Conservation (phyloP, 2,329 filamentous ascomycete genomes). For the Neocatenulostroma microsporum region DNA sequence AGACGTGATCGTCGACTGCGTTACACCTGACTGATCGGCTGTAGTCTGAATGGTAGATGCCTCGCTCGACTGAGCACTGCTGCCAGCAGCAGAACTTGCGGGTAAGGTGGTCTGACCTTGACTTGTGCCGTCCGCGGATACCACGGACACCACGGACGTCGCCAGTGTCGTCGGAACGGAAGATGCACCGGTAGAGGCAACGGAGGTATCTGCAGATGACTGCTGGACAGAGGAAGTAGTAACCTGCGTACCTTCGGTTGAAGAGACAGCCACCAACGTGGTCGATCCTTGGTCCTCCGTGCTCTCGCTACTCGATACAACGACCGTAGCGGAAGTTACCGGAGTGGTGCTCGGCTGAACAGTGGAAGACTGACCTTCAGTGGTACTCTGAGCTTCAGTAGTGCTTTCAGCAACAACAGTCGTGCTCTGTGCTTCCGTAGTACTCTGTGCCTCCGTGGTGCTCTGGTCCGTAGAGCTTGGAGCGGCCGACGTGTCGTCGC, state of each 20-base stretch:
- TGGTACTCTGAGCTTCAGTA: constrained; percentile 9
- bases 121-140: too few species aligned
- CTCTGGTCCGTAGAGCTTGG: constrained; percentile 1
- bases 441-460: constrained; percentile 1
- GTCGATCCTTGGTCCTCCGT: constrained; percentile 5
- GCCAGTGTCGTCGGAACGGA: background rate
- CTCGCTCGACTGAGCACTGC: constrained; percentile 6
- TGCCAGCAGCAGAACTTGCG: constrained; percentile 9
- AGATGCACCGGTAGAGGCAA: constrained; percentile 1
- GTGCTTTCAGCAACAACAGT: too few species aligned
- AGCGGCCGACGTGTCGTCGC: too few species aligned
- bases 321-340: constrained; percentile 3
- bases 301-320: constrained; percentile 10
- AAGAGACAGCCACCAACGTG: constrained; percentile 4
- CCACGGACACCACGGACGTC: background rate
- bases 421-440: too few species aligned
- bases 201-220: constrained; percentile 1
- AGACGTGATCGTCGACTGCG: constrained; percentile 1
- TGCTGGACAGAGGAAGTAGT: constrained; percentile 5
- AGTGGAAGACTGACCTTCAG: constrained; percentile 16
- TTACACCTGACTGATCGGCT: background rate
- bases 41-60: constrained; percentile 2
- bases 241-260: constrained; percentile 1
- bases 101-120: constrained; percentile 10
- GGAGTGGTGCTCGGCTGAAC: constrained; percentile 4